These are phyloP conservation scores for Debaryomycetaceae sp. DNA, from an alignment of 1,139 yeast genomes.

Conservation along the genomic window DNA sequence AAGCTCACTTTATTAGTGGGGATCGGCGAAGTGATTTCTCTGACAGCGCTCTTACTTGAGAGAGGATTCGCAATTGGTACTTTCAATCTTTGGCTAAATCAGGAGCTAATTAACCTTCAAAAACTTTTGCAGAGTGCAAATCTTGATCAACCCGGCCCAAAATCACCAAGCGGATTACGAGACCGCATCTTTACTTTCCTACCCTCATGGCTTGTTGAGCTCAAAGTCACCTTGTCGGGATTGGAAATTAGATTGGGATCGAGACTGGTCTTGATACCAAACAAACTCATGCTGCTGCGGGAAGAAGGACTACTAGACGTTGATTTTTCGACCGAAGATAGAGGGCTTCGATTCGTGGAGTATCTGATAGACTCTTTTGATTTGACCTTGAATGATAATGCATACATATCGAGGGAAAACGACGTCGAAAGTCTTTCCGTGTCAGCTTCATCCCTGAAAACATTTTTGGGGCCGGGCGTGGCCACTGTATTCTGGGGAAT, in stretches of 20 bases:
- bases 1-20: slow-evolving; percentile 24
- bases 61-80: slow-evolving; percentile 19
- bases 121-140: slow-evolving; percentile 1
- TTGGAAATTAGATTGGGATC: slow-evolving; percentile 39
- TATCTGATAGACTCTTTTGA: slow-evolving; percentile 5
- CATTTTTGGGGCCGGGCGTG: background rate
- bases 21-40: slow-evolving; percentile 17
- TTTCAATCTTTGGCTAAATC: slow-evolving; percentile 19
- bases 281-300: slow-evolving; percentile 23
- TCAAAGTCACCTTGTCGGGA: slow-evolving; percentile 20
- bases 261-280: slow-evolving; percentile 46
- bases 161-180: slow-evolving; percentile 2
- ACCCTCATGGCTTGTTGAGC: slow-evolving; percentile 38
- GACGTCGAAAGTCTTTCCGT: background rate
- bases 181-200: slow-evolving; percentile 18
- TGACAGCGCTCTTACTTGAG: slow-evolving; percentile 16
- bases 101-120: slow-evolving; percentile 11
- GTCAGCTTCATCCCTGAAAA: background rate
- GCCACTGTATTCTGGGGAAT: background rate
- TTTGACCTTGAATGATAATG: slow-evolving; percentile 4
- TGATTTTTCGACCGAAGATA: slow-evolving; percentile 27
- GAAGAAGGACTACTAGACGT: slow-evolving; percentile 22
- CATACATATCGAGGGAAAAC: background rate
- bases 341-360: slow-evolving; percentile 23
- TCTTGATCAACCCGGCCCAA: slow-evolving; percentile 1